phyloP scores from a whole-genome alignment of 495 filamentous ascomycete genomes.

The Glonium stellatum region DNA sequence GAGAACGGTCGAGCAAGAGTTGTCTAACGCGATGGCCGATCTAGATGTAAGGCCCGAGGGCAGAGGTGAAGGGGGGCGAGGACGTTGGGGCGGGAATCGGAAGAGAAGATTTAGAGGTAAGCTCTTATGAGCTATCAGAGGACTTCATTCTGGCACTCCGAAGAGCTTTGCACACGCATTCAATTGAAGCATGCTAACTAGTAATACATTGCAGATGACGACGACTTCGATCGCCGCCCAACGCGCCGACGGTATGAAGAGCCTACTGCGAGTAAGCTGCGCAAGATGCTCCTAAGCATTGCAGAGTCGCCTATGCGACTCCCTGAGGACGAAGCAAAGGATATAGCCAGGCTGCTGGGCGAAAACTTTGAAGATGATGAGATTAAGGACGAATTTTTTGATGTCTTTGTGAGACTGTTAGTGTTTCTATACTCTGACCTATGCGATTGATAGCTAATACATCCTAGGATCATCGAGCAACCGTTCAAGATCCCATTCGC shows the following conservation, averaged over 20 bases:
- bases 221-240: constrained; percentile 51
- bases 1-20: background rate
- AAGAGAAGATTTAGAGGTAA: constrained; percentile 58
- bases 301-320: constrained; percentile 57
- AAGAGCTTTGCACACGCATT: background rate
- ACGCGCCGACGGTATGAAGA: constrained; percentile 72
- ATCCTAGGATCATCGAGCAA: constrained; percentile 62
- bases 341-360: constrained; percentile 66
- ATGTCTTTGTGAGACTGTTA: constrained; percentile 67
- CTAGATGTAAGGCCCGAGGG: constrained; percentile 47
- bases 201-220: constrained; percentile 29
- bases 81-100: constrained; percentile 47
- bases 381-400: constrained; percentile 59
- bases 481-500: constrained; percentile 94
- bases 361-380: constrained; percentile 79
- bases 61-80: constrained; percentile 49
- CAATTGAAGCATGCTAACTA: background rate
- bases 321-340: constrained; percentile 61
- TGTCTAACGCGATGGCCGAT: constrained; percentile 55
- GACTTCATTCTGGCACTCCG: too few species aligned
- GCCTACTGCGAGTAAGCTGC: constrained; percentile 64
- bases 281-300: constrained; percentile 72
- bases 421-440: constrained; percentile 25
- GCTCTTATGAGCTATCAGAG: background rate
- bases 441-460: constrained; percentile 5